Percentiles rank a stretch among this genome's conserved stretches.
These are phyloP conservation scores for Neurospora tetrasperma DNA, from an alignment of 495 filamentous ascomycete species.

Conservation along the genomic window DNA sequence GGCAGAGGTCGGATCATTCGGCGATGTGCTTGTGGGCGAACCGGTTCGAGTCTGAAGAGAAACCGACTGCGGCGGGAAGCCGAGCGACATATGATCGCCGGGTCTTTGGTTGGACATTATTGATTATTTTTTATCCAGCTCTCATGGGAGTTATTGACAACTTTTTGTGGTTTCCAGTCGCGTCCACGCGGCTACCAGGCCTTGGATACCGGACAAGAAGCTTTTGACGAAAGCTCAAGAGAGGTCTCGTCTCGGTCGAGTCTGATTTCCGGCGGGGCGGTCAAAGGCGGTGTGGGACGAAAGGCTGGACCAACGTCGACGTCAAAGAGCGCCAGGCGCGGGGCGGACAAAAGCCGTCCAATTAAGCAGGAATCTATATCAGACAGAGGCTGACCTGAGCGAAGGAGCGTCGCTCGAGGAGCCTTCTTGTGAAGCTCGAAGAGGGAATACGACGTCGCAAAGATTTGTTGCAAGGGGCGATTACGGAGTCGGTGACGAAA, in stretches of 20 bases:
- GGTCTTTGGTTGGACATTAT: conserved; percentile 94
- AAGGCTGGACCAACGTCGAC: conserved; percentile 6
- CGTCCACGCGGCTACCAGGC: conserved; percentile 8
- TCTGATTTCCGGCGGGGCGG: background rate
- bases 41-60: conserved; percentile 62
- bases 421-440: conserved; percentile 2
- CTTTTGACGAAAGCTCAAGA: conserved; percentile 1
- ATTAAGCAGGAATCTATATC: conserved; percentile 11
- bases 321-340: background rate
- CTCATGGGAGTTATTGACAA: conserved; percentile 29
- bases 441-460: conserved; percentile 2
- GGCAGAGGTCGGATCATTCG: conserved; percentile 64
- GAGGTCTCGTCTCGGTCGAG: conserved; percentile 1
- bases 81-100: conserved; percentile 59
- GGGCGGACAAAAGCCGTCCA: conserved; percentile 2
- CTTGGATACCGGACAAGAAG: conserved; percentile 6
- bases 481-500: background rate
- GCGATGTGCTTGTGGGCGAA: conserved; percentile 81
- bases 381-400: background rate
- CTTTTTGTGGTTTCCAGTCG: conserved; percentile 2
- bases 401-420: conserved; percentile 15
- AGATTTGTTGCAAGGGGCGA: conserved; percentile 1
- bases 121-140: conserved; percentile 49
- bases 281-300: conserved; percentile 3
- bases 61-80: conserved; percentile 51